These are phyloP conservation scores for Stemphylium lycopersici DNA, from an alignment of 2,329 filamentous ascomycete genomes.

Conservation along the genomic window DNA sequence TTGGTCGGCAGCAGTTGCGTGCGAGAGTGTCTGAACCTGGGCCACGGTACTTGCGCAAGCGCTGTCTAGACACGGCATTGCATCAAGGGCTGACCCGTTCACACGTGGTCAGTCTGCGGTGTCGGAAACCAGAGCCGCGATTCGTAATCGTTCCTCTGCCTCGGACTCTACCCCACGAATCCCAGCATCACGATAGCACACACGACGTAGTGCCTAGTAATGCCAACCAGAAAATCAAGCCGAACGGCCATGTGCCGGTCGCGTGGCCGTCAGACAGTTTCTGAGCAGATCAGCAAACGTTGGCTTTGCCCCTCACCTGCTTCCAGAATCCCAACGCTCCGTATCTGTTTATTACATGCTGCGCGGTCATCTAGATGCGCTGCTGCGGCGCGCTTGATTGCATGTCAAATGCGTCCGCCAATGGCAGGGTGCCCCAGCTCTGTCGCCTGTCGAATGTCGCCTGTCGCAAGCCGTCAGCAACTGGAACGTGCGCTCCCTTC, in stretches of 20 bases:
- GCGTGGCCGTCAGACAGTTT: slow-evolving; percentile 15
- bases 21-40: slow-evolving; percentile 11
- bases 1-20: slow-evolving; percentile 6
- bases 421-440: background rate
- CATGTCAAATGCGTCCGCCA: slow-evolving; percentile 10
- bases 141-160: slow-evolving; percentile 3
- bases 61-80: background rate
- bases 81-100: background rate
- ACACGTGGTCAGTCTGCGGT: slow-evolving; percentile 5
- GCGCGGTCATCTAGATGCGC: slow-evolving; percentile 18
- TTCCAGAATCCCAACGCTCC: background rate
- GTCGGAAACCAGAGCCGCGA: background rate
- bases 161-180: background rate
- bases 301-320: background rate
- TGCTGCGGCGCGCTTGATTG: slow-evolving; percentile 8
- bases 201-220: slow-evolving; percentile 7
- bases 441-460: background rate
- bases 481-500: slow-evolving; percentile 3
- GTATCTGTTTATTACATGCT: slow-evolving; percentile 12
- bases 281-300: slow-evolving; percentile 4
- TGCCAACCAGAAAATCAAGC: slow-evolving; percentile 12
- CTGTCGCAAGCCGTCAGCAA: slow-evolving; percentile 3
- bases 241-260: slow-evolving; percentile 22
- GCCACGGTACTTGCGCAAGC: slow-evolving; percentile 2
- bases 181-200: slow-evolving; percentile 9